A percentile compares a stretch with the other conserved stretches of the same genome.
These are phyloP conservation scores for Chaetomium globosum DNA, from an alignment of 2,329 filamentous ascomycete species.

Conservation along the genomic window DNA sequence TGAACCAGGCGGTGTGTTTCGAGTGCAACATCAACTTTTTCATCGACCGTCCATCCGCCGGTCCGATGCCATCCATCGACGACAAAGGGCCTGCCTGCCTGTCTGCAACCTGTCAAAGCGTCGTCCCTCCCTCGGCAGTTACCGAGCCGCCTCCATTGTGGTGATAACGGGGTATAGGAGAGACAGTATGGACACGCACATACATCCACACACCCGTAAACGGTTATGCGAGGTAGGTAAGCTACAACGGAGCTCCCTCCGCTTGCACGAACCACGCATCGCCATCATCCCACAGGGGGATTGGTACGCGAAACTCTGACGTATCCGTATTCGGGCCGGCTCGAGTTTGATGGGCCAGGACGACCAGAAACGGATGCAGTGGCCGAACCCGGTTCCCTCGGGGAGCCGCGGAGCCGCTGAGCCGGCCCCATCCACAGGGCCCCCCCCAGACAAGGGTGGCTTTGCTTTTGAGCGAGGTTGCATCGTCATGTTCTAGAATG, in stretches of 20 bases:
- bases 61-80: neutral
- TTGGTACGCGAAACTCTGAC: neutral
- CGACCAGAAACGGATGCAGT: neutral
- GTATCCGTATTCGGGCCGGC: conserved; percentile 24
- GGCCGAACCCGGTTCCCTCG: neutral
- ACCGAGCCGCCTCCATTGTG: neutral
- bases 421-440: neutral
- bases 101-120: neutral
- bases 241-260: neutral
- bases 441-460: neutral
- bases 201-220: neutral
- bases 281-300: too few species aligned
- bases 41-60: neutral
- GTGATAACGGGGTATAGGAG: neutral
- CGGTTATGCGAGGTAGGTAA: neutral
- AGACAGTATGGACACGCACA: neutral
- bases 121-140: neutral
- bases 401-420: neutral
- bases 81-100: neutral
- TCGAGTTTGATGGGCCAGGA: conserved; percentile 4
- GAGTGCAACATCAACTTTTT: neutral
- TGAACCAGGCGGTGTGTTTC: conserved; percentile 4
- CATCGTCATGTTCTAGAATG: conserved; percentile 13
- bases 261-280: neutral
- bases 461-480: conserved; percentile 5